Conservation (phyloP, 1,139 yeast genomes). For the Candida labiduridarum region DNA sequence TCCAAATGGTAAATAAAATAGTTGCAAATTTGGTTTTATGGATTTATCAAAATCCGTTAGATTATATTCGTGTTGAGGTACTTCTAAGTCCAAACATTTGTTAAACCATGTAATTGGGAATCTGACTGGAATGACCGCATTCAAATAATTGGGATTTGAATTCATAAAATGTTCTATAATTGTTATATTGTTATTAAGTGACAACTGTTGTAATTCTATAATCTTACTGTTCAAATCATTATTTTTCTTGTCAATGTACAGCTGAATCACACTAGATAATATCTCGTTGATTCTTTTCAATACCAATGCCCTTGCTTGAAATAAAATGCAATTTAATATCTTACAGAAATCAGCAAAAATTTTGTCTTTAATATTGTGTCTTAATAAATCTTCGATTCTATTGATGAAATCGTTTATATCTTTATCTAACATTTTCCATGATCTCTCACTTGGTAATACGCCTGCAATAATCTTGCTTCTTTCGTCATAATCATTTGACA, state of each 20-base stretch:
- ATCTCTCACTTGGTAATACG: conserved; percentile 34
- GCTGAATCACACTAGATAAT: conserved; percentile 26
- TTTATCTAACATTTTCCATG: conserved; percentile 35
- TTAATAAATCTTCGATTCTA: conserved; percentile 20
- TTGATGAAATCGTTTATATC: conserved; percentile 29
- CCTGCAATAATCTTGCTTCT: conserved; percentile 27
- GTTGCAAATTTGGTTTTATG: conserved; percentile 23
- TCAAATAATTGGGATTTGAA: conserved; percentile 30
- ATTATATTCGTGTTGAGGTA: conserved; percentile 12
- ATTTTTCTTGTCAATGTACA: conserved; percentile 22
- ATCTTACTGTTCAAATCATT: conserved; percentile 25
- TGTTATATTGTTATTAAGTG: conserved; percentile 25
- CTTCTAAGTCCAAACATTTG: conserved; percentile 20
- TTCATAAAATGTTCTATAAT: conserved; percentile 28
- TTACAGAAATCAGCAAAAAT: conserved; percentile 25
- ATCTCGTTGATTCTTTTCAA: conserved; percentile 32
- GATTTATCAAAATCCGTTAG: conserved; percentile 10
- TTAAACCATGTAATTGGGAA: conserved; percentile 41
- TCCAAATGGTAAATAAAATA: conserved; percentile 42
- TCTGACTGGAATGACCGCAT: conserved; percentile 29
- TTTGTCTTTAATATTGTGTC: conserved; percentile 18
- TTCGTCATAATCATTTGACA: conserved; percentile 40
- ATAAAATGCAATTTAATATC: conserved; percentile 33
- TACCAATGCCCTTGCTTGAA: conserved; percentile 32
- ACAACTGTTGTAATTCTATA: conserved; percentile 31